Evolutionary conservation across 192 early-diverging fungal species (phyloP), one percentile per base, ranked within the genome.

Genomic region (Linnemannia elongata): DNA sequence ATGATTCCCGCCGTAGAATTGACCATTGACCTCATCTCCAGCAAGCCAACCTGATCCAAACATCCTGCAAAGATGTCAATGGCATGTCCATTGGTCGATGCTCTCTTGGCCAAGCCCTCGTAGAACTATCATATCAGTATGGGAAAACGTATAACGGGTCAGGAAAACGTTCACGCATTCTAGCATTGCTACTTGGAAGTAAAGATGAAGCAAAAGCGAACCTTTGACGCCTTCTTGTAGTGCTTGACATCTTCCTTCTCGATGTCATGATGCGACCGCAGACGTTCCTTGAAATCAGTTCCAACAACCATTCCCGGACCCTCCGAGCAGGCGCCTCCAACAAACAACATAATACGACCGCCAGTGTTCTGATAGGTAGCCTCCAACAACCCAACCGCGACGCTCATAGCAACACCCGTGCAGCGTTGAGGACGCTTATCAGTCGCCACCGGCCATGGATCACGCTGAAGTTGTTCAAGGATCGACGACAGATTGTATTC

Each of bases 61-160:
- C 97, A 99, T n/a, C 98, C 98, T 30, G 95, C 97, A 92, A 99
- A 99, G 39, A 99, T 96, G 90, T 99, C 98, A 47, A 99, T 92
- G 15, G 96, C 94, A 76, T 98, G 96, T 4, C 98, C 97, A 47
- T 97, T 96, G 45, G 94, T 93, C 18, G 98, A 92, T 22, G 95
- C 92, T 47, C 98, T 95, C 90, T 95, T 96, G 3, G 97, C 95
- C 68, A 99, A 82, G 1, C 79, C 90, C 80, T 99, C 97, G 82
- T 98, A 99, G 87, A 96, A 99, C 97, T 96, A 80, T 13, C 41
- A 73, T 35, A 10, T 10, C 22, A 13, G n/a, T 76, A 10, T 35
- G 41, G 3, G 15, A 8, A 24, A 24, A 3, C n/a, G 38, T 35
- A 12, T 27, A 6, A 9, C 20, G 36, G 17, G 45, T 35, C 22